Evolutionary conservation across 1,139 yeast species (phyloP), one percentile per base, ranked within the genome.

Genomic region (Suhomyces ambrosiae): DNA sequence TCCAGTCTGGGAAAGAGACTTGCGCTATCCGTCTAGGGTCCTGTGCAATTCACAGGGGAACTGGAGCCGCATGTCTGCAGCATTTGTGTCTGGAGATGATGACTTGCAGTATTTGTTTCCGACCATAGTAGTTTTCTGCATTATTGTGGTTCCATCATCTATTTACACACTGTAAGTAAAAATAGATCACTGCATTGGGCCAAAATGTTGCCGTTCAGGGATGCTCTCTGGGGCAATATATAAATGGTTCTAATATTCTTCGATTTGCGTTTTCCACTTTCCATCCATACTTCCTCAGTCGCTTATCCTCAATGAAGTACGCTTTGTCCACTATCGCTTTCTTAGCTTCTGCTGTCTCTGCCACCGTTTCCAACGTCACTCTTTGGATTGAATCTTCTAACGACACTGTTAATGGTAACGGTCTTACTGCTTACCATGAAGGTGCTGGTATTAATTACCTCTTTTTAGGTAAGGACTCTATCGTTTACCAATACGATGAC

Each of bases 381-480:
- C 38, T 42, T 14, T 25, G 12, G n/a, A 27, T 33, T 18, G 33
- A 36, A n/a, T 39, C 42, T 12, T 7, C 17, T 23, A 17, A 33
- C 25, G 4, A 24, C 19, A 33, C 25, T 2, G 33, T 36, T 16
- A 31, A 39, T 30, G 38, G 38, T 18, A 9, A 31, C 10, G 38
- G 37, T 8, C 9, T 39, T 5, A 14, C 32, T 23, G 23, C 31
- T 6, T 12, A 7, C 11, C 82, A 76, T 52, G 80, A 73, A 57
- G 83, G 83, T 54, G 82, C 83, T 32, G 83, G 74, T 42, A 58
- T 75, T 49, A 65, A 71, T 61, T 76, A 71, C 54, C 52, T 68
- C 33, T 67, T 71, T 53, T 48, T 74, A 11, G 63, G 65, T 18
- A 46, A 33, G 12, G 40, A 38, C 18, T 38, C 46, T 30, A 33